phyloP scores from a whole-genome alignment of 2,329 filamentous ascomycete species.

The Immersiporthe knoxdaviesiana region DNA sequence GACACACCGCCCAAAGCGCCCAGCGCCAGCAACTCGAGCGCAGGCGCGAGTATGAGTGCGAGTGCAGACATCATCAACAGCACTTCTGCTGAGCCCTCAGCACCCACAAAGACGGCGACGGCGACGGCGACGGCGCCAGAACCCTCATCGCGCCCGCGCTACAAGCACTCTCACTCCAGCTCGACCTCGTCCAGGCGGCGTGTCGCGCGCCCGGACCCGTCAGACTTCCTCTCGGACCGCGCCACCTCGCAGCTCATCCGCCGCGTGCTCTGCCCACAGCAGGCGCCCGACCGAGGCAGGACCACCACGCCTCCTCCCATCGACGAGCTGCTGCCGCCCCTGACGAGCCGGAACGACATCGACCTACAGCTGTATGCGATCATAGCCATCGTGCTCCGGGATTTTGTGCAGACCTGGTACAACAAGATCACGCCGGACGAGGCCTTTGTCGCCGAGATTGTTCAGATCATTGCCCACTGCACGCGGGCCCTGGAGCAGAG shows the following conservation, averaged over 20 bases:
- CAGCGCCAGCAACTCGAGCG: constrained; percentile 22
- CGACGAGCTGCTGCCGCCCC: constrained; percentile 81
- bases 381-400: constrained; percentile 84
- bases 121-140: constrained; percentile 23
- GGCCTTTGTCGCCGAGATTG: constrained; percentile 81
- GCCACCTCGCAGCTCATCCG: constrained; percentile 82
- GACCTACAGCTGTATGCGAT: constrained; percentile 93
- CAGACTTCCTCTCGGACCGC: constrained; percentile 70
- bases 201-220: constrained; percentile 19
- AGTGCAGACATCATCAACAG: constrained; percentile 5
- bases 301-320: constrained; percentile 61
- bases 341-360: constrained; percentile 93
- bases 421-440: constrained; percentile 88
- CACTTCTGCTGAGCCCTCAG: constrained; percentile 12
- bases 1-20: constrained; percentile 24
- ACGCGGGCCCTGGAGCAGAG: constrained; percentile 87
- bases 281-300: constrained; percentile 60
- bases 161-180: constrained; percentile 27
- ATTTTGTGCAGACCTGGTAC: constrained; percentile 95
- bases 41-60: background rate
- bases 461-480: constrained; percentile 90
- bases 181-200: constrained; percentile 32
- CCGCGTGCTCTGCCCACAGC: constrained; percentile 79
- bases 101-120: constrained; percentile 19
- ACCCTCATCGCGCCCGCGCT: constrained; percentile 37